phyloP scores from a whole-genome alignment of 495 filamentous ascomycete genomes.

The Aspergillus panamensis region DNA sequence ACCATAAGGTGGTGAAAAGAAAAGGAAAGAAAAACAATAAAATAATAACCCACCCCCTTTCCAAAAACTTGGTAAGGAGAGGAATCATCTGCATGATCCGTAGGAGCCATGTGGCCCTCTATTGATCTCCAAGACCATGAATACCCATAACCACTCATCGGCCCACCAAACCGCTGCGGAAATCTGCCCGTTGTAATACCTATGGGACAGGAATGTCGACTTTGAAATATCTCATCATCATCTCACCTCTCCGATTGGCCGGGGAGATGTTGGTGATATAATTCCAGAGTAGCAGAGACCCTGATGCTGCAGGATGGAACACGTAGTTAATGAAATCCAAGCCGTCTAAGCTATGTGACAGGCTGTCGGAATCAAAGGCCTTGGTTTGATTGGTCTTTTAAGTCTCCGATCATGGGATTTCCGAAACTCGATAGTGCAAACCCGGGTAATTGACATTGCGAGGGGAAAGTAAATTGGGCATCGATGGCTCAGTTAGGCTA shows the following conservation, averaged over 20 bases:
- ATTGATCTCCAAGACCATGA: not conserved
- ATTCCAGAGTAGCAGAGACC: conserved; percentile 3
- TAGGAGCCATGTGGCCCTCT: conserved; percentile 2
- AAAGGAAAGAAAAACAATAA: not conserved
- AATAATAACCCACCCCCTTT: not conserved
- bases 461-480: conserved; percentile 9
- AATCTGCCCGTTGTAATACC: conserved; percentile 1
- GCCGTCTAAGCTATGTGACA: conserved; percentile 12
- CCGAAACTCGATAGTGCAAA: conserved; percentile 7
- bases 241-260: conserved; percentile 8
- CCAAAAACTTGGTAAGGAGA: not conserved
- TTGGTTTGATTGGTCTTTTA: conserved; percentile 9
- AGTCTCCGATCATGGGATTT: conserved; percentile 10
- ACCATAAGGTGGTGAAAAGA: not conserved
- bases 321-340: conserved; percentile 10
- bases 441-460: not conserved
- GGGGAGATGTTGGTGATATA: not conserved
- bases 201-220: not conserved
- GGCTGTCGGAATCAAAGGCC: conserved; percentile 10
- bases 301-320: conserved; percentile 10
- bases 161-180: not conserved
- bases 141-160: not conserved
- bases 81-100: conserved; percentile 5
- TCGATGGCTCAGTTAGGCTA: conserved; percentile 5
- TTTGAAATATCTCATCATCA: conserved; percentile 3